Percentiles rank a stretch among this genome's conserved stretches.
Conservation (phyloP, 108 stramenopile genomes). For the Skeletonema tropicum region DNA sequence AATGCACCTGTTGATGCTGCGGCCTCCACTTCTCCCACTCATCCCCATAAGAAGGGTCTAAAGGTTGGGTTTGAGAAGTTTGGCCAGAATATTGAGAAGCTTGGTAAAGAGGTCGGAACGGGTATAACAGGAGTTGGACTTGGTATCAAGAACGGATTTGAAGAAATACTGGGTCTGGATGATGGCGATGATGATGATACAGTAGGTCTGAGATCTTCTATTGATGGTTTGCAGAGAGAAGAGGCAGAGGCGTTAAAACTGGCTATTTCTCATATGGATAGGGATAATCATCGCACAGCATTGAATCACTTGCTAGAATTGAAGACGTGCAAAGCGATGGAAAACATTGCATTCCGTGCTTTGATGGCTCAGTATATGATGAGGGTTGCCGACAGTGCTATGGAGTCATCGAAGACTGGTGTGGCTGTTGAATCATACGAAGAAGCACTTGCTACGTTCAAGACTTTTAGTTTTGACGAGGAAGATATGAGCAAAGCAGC, state of each 20-base stretch:
- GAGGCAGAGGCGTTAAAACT: conserved; percentile 18
- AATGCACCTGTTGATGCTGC: neutral
- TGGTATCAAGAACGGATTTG: neutral
- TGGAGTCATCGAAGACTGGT: conserved; percentile 23
- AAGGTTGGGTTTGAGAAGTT: conserved; percentile 2
- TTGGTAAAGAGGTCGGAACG: conserved; percentile 2
- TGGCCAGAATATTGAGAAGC: neutral
- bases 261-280: conserved; percentile 32
- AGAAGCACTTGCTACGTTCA: conserved; percentile 16
- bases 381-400: conserved; percentile 29
- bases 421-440: conserved; percentile 46
- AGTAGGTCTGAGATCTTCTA: neutral
- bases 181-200: conserved; percentile 5
- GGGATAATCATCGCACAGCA: conserved; percentile 46
- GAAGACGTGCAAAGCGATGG: conserved; percentile 14
- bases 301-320: conserved; percentile 31
- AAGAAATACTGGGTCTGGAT: conserved; percentile 2
- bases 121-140: neutral
- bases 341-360: conserved; percentile 13
- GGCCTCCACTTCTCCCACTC: neutral
- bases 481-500: neutral
- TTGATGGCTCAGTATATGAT: conserved; percentile 29
- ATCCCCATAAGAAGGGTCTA: neutral
- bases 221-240: neutral
- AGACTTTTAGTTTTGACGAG: conserved; percentile 10